Percentiles rank a stretch among this genome's conserved stretches.
Evolutionary conservation across 306 rosid species (phyloP).

Genomic region (Comarum palustre): DNA sequence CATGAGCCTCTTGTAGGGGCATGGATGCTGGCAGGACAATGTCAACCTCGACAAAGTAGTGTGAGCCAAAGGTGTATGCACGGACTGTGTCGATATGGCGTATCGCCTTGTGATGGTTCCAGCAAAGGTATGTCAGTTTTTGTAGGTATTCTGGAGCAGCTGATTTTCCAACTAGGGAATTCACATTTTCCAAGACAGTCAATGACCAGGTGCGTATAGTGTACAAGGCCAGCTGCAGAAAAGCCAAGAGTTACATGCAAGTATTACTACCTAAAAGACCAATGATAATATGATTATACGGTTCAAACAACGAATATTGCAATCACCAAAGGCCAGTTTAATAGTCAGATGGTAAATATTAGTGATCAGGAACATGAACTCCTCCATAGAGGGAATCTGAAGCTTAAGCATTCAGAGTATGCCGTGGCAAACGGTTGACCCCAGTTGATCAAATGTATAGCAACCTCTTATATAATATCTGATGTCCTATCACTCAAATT

Average conservation of each 20-base stretch:
- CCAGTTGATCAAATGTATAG: background rate
- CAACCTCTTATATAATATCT: constrained; percentile 6
- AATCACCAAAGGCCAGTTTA: background rate
- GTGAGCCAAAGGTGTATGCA: constrained; percentile 93
- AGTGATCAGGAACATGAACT: constrained; percentile 5
- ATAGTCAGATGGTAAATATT: background rate
- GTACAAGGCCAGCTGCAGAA: constrained; percentile 80
- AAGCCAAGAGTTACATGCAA: constrained; percentile 11
- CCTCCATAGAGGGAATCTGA: background rate
- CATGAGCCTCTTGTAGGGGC: constrained; percentile 92
- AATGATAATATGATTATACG: background rate
- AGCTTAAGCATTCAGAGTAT: background rate
- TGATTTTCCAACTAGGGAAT: constrained; percentile 83
- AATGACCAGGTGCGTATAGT: constrained; percentile 92
- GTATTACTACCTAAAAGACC: background rate
- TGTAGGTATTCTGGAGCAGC: constrained; percentile 91
- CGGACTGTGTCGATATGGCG: constrained; percentile 86
- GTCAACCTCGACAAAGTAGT: constrained; percentile 95
- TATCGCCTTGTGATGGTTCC: constrained; percentile 91
- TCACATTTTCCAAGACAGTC: constrained; percentile 92
- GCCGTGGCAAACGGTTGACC: background rate
- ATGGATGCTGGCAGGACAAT: constrained; percentile 77
- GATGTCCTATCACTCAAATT: constrained; percentile 6
- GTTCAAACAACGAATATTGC: background rate
- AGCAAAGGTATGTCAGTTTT: constrained; percentile 89